phyloP scores from a whole-genome alignment of 768 basidiomycete species.

The Gloeopeniophorella convolvens region DNA sequence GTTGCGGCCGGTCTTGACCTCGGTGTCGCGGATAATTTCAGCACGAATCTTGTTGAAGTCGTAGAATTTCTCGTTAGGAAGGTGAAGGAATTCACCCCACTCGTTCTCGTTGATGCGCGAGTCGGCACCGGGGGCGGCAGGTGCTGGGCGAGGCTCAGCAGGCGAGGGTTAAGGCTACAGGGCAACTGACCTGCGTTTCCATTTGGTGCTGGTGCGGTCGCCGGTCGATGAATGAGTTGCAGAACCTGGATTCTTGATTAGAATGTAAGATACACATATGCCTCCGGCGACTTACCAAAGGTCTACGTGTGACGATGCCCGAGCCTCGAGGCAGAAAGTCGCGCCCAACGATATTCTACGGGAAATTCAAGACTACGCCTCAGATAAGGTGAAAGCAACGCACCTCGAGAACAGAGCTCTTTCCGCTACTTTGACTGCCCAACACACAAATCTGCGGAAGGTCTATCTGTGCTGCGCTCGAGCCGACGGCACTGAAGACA shows the following conservation, averaged over 20 bases:
- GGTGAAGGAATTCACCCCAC: slow-evolving; percentile 98
- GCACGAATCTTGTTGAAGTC: slow-evolving; percentile 96
- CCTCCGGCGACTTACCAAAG: slow-evolving; percentile 54
- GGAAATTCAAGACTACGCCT: neutral
- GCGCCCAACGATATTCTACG: slow-evolving; percentile 92
- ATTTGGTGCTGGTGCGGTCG: slow-evolving; percentile 40
- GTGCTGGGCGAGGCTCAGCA: neutral
- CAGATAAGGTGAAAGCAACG: slow-evolving; percentile 18
- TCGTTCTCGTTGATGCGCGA: slow-evolving; percentile 85
- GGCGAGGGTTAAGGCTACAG: neutral
- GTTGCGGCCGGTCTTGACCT: slow-evolving; percentile 97
- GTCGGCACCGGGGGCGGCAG: slow-evolving; percentile 44
- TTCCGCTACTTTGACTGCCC: slow-evolving; percentile 88
- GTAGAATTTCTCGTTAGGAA: slow-evolving; percentile 95
- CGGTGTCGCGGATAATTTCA: slow-evolving; percentile 95
- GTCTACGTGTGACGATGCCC: slow-evolving; percentile 96
- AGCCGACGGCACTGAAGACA: slow-evolving; percentile 81
- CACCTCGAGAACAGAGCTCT: slow-evolving; percentile 90
- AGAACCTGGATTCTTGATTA: slow-evolving; percentile 51
- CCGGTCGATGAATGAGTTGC: slow-evolving; percentile 87
- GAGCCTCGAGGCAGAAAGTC: slow-evolving; percentile 99
- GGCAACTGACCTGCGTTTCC: slow-evolving; percentile 31
- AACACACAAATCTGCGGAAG: slow-evolving; percentile 89
- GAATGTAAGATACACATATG: neutral
- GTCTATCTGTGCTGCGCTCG: slow-evolving; percentile 74